These are phyloP conservation scores for Wickerhamomyces strasburgensis DNA, from an alignment of 805 yeast genomes.

Conservation along the genomic window DNA sequence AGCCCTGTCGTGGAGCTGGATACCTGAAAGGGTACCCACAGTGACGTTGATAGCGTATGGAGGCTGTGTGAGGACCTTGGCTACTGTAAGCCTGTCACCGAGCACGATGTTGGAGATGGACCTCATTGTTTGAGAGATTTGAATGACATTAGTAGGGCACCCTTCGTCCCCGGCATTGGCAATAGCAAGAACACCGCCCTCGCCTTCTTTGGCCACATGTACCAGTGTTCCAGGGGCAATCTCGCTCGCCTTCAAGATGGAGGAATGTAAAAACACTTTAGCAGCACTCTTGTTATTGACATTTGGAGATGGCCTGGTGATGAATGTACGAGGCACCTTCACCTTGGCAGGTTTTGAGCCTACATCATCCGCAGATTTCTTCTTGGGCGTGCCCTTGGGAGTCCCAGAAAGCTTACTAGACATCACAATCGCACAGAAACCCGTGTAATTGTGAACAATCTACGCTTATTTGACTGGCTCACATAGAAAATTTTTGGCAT, in stretches of 20 bases:
- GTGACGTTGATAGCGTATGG: slow-evolving; percentile 34
- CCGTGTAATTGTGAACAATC: neutral
- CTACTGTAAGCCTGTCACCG: slow-evolving; percentile 49
- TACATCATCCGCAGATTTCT: slow-evolving; percentile 20
- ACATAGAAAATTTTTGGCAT: too few species aligned
- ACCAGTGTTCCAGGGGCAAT: slow-evolving; percentile 42
- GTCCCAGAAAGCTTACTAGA: slow-evolving; percentile 15
- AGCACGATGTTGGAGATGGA: slow-evolving; percentile 36
- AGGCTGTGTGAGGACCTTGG: slow-evolving; percentile 46
- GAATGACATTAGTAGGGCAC: slow-evolving; percentile 35
- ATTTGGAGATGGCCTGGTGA: slow-evolving; percentile 33
- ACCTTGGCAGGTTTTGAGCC: slow-evolving; percentile 24
- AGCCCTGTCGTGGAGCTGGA: slow-evolving; percentile 17
- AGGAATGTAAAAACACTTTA: slow-evolving; percentile 38
- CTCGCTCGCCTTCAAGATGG: slow-evolving; percentile 43
- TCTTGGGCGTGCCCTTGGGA: slow-evolving; percentile 25
- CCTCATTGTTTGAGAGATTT: slow-evolving; percentile 44
- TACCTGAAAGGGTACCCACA: slow-evolving; percentile 28
- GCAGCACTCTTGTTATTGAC: slow-evolving; percentile 28
- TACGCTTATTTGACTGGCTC: too few species aligned
- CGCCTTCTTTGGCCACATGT: slow-evolving; percentile 39
- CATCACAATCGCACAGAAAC: slow-evolving; percentile 2
- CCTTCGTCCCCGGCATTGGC: slow-evolving; percentile 33
- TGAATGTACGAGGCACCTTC: slow-evolving; percentile 34
- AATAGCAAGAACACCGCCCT: slow-evolving; percentile 40